phyloP scores from a whole-genome alignment of 2,329 filamentous ascomycete species.

The Fusarium sp. region DNA sequence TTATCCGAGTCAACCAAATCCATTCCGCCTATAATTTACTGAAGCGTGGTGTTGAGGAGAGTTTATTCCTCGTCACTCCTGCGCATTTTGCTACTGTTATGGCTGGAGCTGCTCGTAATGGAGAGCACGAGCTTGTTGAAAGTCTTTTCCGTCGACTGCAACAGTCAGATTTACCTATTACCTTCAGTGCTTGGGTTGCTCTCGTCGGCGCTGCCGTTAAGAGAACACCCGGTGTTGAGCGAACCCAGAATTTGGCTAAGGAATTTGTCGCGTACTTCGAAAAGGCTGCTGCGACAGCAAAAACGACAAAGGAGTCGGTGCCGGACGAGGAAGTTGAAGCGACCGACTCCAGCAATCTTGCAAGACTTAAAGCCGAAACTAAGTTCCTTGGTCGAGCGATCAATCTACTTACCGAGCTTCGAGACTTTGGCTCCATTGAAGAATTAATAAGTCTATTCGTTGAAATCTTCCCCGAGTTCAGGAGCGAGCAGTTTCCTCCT shows the following conservation, averaged over 20 bases:
- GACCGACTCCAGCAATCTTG: constrained; percentile 29
- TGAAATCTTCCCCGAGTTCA: constrained; percentile 50
- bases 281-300: constrained; percentile 24
- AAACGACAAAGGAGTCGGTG: not conserved
- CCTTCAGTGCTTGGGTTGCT: constrained; percentile 56
- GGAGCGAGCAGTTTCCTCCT: constrained; percentile 57
- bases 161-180: constrained; percentile 53
- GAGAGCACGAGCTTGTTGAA: constrained; percentile 56
- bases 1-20: constrained; percentile 61
- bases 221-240: constrained; percentile 36
- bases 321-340: not conserved
- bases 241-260: constrained; percentile 42
- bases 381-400: constrained; percentile 48
- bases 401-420: constrained; percentile 48
- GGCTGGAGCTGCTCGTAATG: constrained; percentile 59
- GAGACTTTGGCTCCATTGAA: constrained; percentile 64
- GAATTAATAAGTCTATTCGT: constrained; percentile 67
- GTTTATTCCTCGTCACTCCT: constrained; percentile 57
- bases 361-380: constrained; percentile 42
- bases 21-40: constrained; percentile 62
- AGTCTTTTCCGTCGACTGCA: constrained; percentile 57
- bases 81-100: constrained; percentile 66
- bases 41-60: constrained; percentile 54
- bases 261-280: constrained; percentile 47
- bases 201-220: constrained; percentile 51